Percentiles rank a stretch among this genome's conserved stretches.
phyloP scores from a whole-genome alignment of 306 rosid species.

The Quercus engelmannii region DNA sequence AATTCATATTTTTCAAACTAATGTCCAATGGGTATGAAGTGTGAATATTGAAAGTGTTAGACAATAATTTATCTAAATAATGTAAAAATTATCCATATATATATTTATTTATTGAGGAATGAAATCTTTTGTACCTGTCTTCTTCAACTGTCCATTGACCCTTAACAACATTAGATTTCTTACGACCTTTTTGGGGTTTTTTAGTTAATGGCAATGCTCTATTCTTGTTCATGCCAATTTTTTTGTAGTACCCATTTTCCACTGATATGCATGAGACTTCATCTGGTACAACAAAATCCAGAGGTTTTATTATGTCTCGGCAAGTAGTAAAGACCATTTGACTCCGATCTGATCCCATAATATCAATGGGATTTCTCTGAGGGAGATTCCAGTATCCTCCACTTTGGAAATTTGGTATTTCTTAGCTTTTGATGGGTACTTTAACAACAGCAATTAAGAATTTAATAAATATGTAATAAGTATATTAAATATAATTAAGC shows the following conservation, averaged over 20 bases:
- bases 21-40: too few relatives aligned
- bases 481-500: background rate
- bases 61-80: background rate
- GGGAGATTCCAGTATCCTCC: conserved; percentile 41
- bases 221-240: conserved; percentile 32
- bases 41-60: too few relatives aligned
- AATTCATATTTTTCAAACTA: too few relatives aligned
- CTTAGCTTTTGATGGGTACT: conserved; percentile 14
- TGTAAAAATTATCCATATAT: background rate
- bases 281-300: conserved; percentile 55
- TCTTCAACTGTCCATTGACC: conserved; percentile 92
- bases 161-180: conserved; percentile 60
- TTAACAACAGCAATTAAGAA: conserved; percentile 28
- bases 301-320: conserved; percentile 38
- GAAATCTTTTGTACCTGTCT: conserved; percentile 55
- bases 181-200: conserved; percentile 45
- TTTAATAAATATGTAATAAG: conserved; percentile 18
- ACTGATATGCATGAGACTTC: conserved; percentile 62
- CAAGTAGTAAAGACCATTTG: conserved; percentile 17
- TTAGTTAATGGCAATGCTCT: conserved; percentile 30
- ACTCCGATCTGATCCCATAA: conserved; percentile 32
- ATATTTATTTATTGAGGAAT: background rate
- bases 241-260: conserved; percentile 39
- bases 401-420: conserved; percentile 32
- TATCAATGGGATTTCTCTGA: conserved; percentile 35